A percentile compares a stretch with the other conserved stretches of the same genome.
Evolutionary conservation across 306 rosid genomes (phyloP).

Genomic region (Fragaria nilgerrensis): DNA sequence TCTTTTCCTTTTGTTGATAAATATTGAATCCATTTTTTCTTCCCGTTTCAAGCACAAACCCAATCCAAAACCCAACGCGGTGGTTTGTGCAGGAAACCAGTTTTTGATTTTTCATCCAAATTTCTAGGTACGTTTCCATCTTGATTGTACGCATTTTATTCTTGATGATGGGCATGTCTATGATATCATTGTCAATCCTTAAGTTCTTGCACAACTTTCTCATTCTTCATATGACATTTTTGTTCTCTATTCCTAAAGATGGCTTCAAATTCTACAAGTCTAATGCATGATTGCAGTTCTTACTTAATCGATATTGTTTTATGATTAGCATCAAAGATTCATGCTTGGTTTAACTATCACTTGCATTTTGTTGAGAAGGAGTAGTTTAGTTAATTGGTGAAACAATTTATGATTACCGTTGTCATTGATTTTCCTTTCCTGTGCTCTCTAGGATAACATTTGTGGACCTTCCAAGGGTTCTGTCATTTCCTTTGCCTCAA

Average conservation of each 20-base stretch:
- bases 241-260: neutral
- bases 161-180: neutral
- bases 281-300: neutral
- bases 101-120: neutral
- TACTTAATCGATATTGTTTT: neutral
- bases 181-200: neutral
- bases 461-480: conserved; percentile 3
- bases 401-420: neutral
- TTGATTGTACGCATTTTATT: neutral
- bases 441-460: conserved; percentile 1
- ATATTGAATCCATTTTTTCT: neutral
- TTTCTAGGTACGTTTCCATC: conserved; percentile 1
- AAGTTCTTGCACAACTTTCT: neutral
- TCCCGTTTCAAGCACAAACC: conserved; percentile 19
- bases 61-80: neutral
- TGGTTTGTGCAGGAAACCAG: conserved; percentile 3
- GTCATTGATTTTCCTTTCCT: neutral
- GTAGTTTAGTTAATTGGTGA: neutral
- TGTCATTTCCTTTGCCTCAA: neutral
- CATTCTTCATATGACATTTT: neutral
- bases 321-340: neutral
- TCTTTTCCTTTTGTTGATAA: neutral
- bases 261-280: neutral
- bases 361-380: neutral
- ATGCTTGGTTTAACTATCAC: neutral